Evolutionary conservation across 2,329 filamentous ascomycete species (phyloP), one percentile per base, ranked within the genome.

Genomic region (Dothideomycetes sp.): DNA sequence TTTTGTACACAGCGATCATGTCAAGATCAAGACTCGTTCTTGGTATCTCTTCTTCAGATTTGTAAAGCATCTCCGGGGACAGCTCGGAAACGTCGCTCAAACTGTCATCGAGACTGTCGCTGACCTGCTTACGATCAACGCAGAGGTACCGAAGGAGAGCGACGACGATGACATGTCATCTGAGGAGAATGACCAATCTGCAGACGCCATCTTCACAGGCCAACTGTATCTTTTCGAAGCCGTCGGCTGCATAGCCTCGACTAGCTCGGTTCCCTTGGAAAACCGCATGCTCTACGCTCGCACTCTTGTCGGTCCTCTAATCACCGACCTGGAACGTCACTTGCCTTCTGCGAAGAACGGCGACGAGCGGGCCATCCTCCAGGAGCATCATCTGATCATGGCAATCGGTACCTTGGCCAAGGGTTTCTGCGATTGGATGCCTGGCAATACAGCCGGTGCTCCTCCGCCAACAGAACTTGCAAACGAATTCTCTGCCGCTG

Each of bases 41-140:
- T 98, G 91, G 91, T 98, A 96, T 61, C 75, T 98, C 1, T 95
- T 98, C 66, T 83, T 88, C 53, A 83, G 88, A 18, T 82, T 95
- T 47, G 84, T 94, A 45, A 94, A 89, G 65, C 85, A 91, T 51
- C 71, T 98, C 22, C 77, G 88, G 44, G 70, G 74, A 4, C 82
- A 93, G 54, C 77, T 98, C 32, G 87, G 86, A 40, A 86, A 91
- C 55, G 82, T 94, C 22, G 87, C 89, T 1, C 83, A 94, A 59
- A 89, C 82, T 1, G 81, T 98, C 35, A 93, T 98, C 41, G 80
- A 87, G 55, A 89, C 89, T 25, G 81, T 98, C 48, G 76, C 78
- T 42, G 89, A 96, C 58, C 71, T 98, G 19, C 72, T 98, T 32
- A 77, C 82, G 12, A 94, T 98, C 62, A 87, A 86, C 55, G 91